phyloP scores from a whole-genome alignment of 164 flowering plant genomes.

The Tetracentron sinense region DNA sequence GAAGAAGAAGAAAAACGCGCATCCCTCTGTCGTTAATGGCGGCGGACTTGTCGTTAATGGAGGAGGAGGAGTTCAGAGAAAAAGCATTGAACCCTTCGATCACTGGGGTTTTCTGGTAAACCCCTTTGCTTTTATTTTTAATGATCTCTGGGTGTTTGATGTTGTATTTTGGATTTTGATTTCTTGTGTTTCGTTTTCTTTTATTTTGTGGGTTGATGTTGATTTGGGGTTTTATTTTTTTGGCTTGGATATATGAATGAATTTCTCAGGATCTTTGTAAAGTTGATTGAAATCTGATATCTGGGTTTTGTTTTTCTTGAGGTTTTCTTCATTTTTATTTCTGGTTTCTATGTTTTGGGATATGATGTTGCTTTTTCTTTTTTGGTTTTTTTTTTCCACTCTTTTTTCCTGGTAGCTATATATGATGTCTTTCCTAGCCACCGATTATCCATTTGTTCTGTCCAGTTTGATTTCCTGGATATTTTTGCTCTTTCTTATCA shows the following conservation, averaged over 20 bases:
- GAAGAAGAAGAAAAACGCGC: slow-evolving; percentile 7
- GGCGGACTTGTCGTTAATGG: slow-evolving; percentile 1
- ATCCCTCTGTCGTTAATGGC: neutral
- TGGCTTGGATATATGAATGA: neutral
- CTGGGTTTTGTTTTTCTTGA: neutral
- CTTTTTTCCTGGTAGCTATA: slow-evolving; percentile 1
- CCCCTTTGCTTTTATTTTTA: neutral
- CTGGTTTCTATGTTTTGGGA: neutral
- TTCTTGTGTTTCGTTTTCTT: neutral
- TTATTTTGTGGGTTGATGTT: neutral
- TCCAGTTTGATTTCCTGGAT: too few species aligned
- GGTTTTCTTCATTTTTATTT: neutral
- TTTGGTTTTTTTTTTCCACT: neutral
- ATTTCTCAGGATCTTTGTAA: neutral
- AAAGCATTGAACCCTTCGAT: slow-evolving; percentile 18
- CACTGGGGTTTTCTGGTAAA: slow-evolving; percentile 64
- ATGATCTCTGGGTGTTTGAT: neutral
- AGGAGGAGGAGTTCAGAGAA: slow-evolving; percentile 8
- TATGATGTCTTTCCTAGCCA: neutral
- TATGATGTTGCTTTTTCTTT: too few species aligned
- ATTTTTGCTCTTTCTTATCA: neutral
- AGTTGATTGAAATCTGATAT: neutral
- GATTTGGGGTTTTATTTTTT: neutral
- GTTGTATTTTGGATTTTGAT: slow-evolving; percentile 1
- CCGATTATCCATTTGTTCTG: neutral